Conservation (phyloP, 2,329 filamentous ascomycete genomes). For the Phoma herbarum region DNA sequence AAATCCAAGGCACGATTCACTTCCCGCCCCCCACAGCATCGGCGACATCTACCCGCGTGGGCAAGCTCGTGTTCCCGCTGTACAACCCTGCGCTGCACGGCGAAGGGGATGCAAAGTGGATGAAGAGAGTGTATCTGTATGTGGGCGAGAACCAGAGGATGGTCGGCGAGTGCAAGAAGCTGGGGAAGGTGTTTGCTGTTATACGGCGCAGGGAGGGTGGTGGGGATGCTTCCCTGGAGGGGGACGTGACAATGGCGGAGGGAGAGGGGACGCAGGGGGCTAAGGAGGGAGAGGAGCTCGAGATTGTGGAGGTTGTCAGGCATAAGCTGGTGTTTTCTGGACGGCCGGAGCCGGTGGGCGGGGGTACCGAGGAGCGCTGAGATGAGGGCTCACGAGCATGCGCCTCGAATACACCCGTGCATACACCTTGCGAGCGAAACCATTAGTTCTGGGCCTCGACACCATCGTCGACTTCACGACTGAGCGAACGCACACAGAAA, state of each 20-base stretch:
- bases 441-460: no score
- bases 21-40: conserved; percentile 58
- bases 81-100: conserved; percentile 64
- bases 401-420: no score
- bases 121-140: conserved; percentile 88
- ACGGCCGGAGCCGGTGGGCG: conserved; percentile 80
- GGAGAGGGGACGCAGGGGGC: no score
- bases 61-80: conserved; percentile 79
- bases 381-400: no score
- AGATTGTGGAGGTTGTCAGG: conserved; percentile 83
- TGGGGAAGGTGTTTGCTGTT: conserved; percentile 81
- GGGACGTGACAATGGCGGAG: no score
- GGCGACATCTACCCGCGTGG: conserved; percentile 64
- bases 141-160: conserved; percentile 89
- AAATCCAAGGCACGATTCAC: conserved; percentile 92
- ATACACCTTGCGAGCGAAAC: no score
- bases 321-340: conserved; percentile 86
- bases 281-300: conserved; percentile 21
- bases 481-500: background rate
- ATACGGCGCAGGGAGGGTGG: conserved; percentile 60
- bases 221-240: no score
- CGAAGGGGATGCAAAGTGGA: conserved; percentile 74
- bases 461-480: conserved; percentile 3
- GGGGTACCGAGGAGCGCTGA: conserved; percentile 30
- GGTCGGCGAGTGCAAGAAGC: conserved; percentile 88